Conservation (phyloP, 495 filamentous ascomycete genomes). For the Chaetomidium leptoderma region DNA sequence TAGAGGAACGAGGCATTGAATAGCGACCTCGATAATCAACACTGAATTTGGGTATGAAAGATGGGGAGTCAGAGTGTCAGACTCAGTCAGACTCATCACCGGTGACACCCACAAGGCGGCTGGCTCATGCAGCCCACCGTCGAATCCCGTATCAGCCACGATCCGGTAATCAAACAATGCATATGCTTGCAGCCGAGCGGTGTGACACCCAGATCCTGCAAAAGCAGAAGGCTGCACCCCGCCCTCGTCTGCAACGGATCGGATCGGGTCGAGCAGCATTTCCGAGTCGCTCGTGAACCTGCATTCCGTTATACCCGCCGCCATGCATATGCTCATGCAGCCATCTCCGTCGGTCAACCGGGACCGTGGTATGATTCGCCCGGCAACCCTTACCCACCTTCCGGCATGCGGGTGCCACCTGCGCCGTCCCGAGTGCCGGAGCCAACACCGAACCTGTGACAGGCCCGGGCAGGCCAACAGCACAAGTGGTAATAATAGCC, state of each 20-base stretch:
- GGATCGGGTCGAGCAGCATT: neutral
- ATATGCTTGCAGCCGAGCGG: neutral
- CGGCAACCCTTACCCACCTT: neutral
- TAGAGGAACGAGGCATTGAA: no score
- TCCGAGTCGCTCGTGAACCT: neutral
- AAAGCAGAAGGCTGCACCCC: neutral
- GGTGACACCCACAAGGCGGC: no score
- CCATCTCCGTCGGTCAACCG: neutral
- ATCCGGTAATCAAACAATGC: neutral
- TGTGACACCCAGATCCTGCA: neutral
- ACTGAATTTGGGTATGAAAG: no score
- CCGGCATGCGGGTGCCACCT: neutral
- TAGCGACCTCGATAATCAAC: no score
- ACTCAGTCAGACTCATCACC: no score
- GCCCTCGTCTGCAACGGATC: neutral
- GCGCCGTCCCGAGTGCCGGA: neutral
- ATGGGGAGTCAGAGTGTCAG: no score
- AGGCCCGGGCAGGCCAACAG: neutral
- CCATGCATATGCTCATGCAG: constrained; percentile 1
- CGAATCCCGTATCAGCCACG: neutral
- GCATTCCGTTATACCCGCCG: neutral
- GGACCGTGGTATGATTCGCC: neutral
- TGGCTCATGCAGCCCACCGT: neutral
- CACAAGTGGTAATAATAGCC: neutral
- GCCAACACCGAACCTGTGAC: neutral